Base-by-base conservation (phyloP, 2,329 filamentous ascomycete species). In the Colletotrichum coccodes region DNA sequence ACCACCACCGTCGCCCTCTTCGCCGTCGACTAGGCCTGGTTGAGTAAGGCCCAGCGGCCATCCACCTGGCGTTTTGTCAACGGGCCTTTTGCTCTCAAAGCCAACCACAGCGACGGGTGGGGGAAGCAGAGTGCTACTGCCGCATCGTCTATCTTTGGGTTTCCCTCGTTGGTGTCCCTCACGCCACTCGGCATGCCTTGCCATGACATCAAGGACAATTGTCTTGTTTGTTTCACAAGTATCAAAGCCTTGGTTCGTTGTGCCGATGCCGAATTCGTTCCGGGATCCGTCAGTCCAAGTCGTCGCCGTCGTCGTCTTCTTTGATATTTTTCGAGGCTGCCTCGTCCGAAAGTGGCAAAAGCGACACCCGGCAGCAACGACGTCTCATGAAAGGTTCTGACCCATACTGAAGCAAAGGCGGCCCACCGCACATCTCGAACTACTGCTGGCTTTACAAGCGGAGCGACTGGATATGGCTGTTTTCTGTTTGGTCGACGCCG, bases 151-250 rank as follows among this genome's bases (percentile, higher is more conserved):
- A 32, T 58, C 32, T 47, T 61, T 54, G 21, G 28, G 47, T 26
- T 21, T n/a, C 42, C 32, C 6, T 64, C 30, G 46, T 53, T n/a
- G 34, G 23, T 21, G 44, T 36, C 12, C 18, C 12, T 14, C 4
- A 49, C 60, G 65, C 65, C 65, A 64, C 60, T 40, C 53, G 65
- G 47, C 65, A 64, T 34, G 4, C 49, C 47, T 11, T 64, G 30
- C 38, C 52, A 52, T 57, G 16, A 44, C 64, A 30, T 57, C 42
- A 42, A 61, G 38, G 28, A 53, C 56, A 38, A 18, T 26, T 5
- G 26, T 42, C n/a, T 21, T 23, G n/a, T 16, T 23, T 49, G 26
- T 49, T 49, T 34, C 56, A 65, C 57, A 18, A 38, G 26, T 12
- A 47, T 34, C 32, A 26, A 56, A 38, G 36, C 23, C 28, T 58